phyloP scores from a whole-genome alignment of 148 eudicot species.

The Talinum fruticosum region DNA sequence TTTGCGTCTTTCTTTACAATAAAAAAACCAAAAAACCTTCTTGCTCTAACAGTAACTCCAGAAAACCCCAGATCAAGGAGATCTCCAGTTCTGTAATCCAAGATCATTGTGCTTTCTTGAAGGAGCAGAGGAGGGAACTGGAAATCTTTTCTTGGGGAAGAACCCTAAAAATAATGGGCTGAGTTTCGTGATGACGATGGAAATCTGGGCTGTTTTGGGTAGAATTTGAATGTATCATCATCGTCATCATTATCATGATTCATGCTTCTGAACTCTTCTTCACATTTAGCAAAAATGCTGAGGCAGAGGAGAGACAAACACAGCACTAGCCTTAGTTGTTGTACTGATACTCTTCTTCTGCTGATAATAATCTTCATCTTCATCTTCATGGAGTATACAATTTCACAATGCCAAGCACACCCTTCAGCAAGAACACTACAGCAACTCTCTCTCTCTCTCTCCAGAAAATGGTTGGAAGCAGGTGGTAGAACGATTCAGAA shows the following conservation, averaged over 20 bases:
- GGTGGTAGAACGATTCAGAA: not conserved
- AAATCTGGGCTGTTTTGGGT: not conserved
- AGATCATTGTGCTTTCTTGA: slow-evolving; percentile 63
- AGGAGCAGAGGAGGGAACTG: slow-evolving; percentile 50
- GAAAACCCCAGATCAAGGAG: too few relatives aligned
- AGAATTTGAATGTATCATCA: not conserved
- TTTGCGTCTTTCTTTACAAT: not conserved
- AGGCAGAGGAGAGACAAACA: not conserved
- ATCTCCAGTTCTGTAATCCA: slow-evolving; percentile 42
- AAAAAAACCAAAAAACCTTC: not conserved
- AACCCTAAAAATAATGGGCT: slow-evolving; percentile 37
- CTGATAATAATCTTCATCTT: not conserved
- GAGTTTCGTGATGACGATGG: not conserved
- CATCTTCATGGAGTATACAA: not conserved
- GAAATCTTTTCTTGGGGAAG: slow-evolving; percentile 37
- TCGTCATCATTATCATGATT: not conserved
- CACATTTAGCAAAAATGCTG: not conserved
- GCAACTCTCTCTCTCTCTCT: not conserved
- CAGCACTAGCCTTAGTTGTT: not conserved
- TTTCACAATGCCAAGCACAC: not conserved
- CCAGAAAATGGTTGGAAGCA: not conserved
- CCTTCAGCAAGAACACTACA: not conserved
- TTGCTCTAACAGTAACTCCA: too few relatives aligned
- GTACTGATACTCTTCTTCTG: not conserved
- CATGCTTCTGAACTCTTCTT: not conserved